phyloP scores from a whole-genome alignment of 805 yeast species.

The Metschnikowia colocasiae region DNA sequence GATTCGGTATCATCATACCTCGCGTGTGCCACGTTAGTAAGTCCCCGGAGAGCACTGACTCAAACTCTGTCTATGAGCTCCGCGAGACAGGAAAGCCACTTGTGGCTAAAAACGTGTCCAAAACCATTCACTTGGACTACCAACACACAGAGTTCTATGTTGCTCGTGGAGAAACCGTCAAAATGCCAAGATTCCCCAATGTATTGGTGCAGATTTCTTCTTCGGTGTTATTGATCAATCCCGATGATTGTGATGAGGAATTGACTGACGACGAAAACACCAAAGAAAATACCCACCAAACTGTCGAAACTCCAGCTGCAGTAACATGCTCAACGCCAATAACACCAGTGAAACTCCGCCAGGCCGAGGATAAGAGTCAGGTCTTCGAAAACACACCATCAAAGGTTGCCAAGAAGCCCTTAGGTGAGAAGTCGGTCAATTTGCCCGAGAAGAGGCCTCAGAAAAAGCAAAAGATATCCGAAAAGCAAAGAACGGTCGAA shows the following conservation, averaged over 20 bases:
- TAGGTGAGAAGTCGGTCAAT: background rate
- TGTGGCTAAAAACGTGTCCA: conserved; percentile 18
- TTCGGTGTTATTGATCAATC: conserved; percentile 52
- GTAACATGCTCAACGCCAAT: background rate
- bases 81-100: conserved; percentile 23
- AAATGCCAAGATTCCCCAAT: conserved; percentile 60
- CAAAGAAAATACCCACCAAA: background rate
- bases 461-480: conserved; percentile 12
- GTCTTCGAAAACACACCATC: background rate
- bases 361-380: no score
- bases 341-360: background rate
- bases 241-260: conserved; percentile 42
- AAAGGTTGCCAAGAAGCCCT: conserved; percentile 5
- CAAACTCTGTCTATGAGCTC: conserved; percentile 17
- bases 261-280: conserved; percentile 42
- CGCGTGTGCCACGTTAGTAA: conserved; percentile 33
- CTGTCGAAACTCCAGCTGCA: background rate
- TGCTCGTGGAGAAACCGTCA: conserved; percentile 57
- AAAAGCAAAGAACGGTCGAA: background rate
- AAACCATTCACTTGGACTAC: conserved; percentile 40
- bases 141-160: conserved; percentile 54
- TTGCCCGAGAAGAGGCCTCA: background rate
- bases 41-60: conserved; percentile 9
- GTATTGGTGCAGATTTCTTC: conserved; percentile 69
- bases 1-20: conserved; percentile 67